phyloP scores from a whole-genome alignment of 2,329 filamentous ascomycete species.

The Trichoderma atroviride region DNA sequence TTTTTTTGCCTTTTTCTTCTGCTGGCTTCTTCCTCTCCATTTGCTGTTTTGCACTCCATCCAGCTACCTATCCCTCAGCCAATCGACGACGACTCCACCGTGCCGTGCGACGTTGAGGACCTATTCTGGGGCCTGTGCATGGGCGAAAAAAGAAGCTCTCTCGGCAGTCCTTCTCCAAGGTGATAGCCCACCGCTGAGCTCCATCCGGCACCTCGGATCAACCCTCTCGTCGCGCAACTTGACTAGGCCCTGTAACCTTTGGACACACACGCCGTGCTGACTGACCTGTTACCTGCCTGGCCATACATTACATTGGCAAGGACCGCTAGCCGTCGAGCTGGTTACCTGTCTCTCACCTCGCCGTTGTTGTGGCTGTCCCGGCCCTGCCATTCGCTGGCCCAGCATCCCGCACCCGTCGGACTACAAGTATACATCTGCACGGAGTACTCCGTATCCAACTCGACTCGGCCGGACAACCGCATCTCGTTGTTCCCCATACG shows the following conservation, averaged over 20 bases:
- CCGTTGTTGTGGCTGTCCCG: conserved; percentile 16
- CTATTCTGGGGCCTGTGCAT: neutral
- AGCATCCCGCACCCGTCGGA: conserved; percentile 3
- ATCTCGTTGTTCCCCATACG: conserved; percentile 20
- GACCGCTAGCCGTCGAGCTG: conserved; percentile 4
- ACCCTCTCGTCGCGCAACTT: conserved; percentile 12
- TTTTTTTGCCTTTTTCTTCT: neutral
- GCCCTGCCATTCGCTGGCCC: conserved; percentile 20
- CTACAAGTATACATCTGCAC: conserved; percentile 1
- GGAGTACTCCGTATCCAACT: conserved; percentile 11
- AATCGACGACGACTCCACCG: conserved; percentile 9
- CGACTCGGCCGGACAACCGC: conserved; percentile 10
- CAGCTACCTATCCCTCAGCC: neutral
- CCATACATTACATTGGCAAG: conserved; percentile 22
- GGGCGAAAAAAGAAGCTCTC: conserved; percentile 1
- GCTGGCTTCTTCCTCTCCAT: neutral
- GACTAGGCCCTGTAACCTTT: conserved; percentile 24
- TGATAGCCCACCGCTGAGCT: conserved; percentile 5
- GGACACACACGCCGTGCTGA: conserved; percentile 19
- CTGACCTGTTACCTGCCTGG: conserved; percentile 7
- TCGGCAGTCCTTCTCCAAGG: neutral
- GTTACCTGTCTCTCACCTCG: conserved; percentile 20
- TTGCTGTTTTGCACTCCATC: neutral
- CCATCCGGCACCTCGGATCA: conserved; percentile 19
- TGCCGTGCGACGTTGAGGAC: conserved; percentile 17